A percentile compares a stretch with the other conserved stretches of the same genome.
These are phyloP conservation scores for Leptographium lundbergii DNA, from an alignment of 2,329 filamentous ascomycete genomes.

Conservation along the genomic window DNA sequence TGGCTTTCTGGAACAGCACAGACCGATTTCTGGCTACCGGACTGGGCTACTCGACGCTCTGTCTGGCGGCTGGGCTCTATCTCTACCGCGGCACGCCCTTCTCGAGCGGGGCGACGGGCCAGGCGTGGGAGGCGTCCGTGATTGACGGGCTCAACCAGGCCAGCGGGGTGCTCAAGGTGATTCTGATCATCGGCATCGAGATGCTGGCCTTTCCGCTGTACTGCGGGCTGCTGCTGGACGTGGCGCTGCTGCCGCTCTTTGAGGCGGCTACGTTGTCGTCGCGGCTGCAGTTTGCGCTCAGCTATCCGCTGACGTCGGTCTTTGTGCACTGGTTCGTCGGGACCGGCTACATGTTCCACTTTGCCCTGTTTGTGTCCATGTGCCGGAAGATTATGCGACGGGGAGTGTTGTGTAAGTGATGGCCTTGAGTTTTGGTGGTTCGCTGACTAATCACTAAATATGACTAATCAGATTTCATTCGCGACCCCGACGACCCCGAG, in stretches of 20 bases:
- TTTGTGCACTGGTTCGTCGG: constrained; percentile 99
- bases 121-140: constrained; percentile 61
- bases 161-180: constrained; percentile 93
- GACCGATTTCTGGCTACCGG: constrained; percentile 62
- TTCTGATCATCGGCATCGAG: constrained; percentile 96
- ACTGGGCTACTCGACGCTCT: constrained; percentile 69
- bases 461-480: constrained; percentile 63
- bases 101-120: constrained; percentile 39
- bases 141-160: constrained; percentile 83
- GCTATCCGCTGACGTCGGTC: constrained; percentile 75
- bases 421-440: not conserved
- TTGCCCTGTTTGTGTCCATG: constrained; percentile 97
- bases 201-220: constrained; percentile 97
- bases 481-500: constrained; percentile 94
- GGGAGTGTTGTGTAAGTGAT: constrained; percentile 71
- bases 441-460: constrained; percentile 15
- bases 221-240: constrained; percentile 80
- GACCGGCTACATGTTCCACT: constrained; percentile 99
- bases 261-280: constrained; percentile 65
- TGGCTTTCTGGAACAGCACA: constrained; percentile 54
- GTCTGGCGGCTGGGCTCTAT: constrained; percentile 64
- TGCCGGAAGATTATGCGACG: constrained; percentile 94
- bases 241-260: constrained; percentile 82
- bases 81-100: constrained; percentile 61
- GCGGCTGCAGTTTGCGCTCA: constrained; percentile 62